Percentiles rank a stretch among this genome's conserved stretches.
phyloP scores from a whole-genome alignment of 1,284 basidiomycete species.

The Cronartium quercuum region DNA sequence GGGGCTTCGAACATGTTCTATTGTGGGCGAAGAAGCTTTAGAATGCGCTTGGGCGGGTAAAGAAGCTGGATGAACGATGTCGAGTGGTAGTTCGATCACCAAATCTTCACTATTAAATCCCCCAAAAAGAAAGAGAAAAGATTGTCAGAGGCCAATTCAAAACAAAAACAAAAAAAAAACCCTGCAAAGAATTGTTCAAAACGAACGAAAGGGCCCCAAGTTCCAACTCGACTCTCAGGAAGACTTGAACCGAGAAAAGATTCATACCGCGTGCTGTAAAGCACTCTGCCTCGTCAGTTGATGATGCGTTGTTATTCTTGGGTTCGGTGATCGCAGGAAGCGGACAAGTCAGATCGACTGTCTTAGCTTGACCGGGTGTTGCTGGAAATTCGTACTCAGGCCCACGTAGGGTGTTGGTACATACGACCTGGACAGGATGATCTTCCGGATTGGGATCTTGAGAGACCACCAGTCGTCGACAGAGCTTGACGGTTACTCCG shows the following conservation, averaged over 20 bases:
- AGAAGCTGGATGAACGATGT: conserved; percentile 44
- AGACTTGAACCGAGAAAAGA: conserved; percentile 45
- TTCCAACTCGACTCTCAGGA: conserved; percentile 43
- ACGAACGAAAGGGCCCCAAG: conserved; percentile 43
- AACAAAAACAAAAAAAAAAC: neutral
- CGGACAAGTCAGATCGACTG: conserved; percentile 29
- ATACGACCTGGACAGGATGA: conserved; percentile 40
- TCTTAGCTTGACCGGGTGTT: conserved; percentile 37
- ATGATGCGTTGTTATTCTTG: conserved; percentile 9
- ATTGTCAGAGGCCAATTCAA: neutral
- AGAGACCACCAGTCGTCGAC: conserved; percentile 16
- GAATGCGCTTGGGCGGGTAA: conserved; percentile 42
- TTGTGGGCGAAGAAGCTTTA: conserved; percentile 20
- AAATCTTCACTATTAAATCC: conserved; percentile 41
- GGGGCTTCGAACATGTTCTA: conserved; percentile 11
- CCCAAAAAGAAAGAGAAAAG: neutral
- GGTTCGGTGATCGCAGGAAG: conserved; percentile 32
- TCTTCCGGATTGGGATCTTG: conserved; percentile 33
- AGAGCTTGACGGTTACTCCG: conserved; percentile 29
- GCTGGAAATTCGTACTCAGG: conserved; percentile 43
- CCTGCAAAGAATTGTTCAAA: neutral
- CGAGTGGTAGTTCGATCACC: conserved; percentile 45
- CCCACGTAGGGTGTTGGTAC: conserved; percentile 42
- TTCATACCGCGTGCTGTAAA: conserved; percentile 42
- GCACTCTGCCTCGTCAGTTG: conserved; percentile 15